phyloP scores from a whole-genome alignment of 768 basidiomycete genomes.

The Amanita jacksonii region DNA sequence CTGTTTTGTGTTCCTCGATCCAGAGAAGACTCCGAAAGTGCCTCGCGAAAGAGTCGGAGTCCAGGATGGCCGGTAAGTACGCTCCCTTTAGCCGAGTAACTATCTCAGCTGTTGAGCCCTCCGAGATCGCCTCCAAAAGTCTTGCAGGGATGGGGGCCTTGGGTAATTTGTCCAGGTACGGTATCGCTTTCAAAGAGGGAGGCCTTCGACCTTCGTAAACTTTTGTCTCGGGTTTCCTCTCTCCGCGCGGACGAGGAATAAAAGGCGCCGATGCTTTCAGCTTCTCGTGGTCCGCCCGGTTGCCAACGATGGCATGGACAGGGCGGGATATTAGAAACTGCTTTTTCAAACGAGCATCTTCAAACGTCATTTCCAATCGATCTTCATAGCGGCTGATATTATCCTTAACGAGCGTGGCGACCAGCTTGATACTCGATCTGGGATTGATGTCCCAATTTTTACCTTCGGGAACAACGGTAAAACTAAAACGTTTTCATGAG shows the following conservation, averaged over 20 bases:
- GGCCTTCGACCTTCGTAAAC: slow-evolving; percentile 35
- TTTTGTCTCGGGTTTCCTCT: slow-evolving; percentile 22
- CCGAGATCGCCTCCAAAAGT: slow-evolving; percentile 22
- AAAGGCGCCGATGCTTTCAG: slow-evolving; percentile 39
- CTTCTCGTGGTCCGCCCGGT: slow-evolving; percentile 32
- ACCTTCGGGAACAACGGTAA: slow-evolving; percentile 15
- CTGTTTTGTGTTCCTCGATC: slow-evolving; percentile 41
- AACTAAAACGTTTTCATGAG: slow-evolving; percentile 14
- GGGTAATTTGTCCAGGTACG: slow-evolving; percentile 32
- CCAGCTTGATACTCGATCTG: slow-evolving; percentile 18
- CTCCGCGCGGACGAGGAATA: slow-evolving; percentile 25
- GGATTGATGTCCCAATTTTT: slow-evolving; percentile 15
- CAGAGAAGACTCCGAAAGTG: slow-evolving; percentile 45
- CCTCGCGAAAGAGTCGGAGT: slow-evolving; percentile 29
- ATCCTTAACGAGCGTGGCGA: slow-evolving; percentile 23
- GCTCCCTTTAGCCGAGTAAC: slow-evolving; percentile 21
- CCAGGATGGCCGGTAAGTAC: slow-evolving; percentile 32
- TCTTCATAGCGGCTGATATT: slow-evolving; percentile 42
- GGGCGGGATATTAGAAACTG: slow-evolving; percentile 40
- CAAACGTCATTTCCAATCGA: slow-evolving; percentile 42
- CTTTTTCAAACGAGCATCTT: slow-evolving; percentile 32
- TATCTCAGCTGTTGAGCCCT: slow-evolving; percentile 19
- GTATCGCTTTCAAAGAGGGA: slow-evolving; percentile 29
- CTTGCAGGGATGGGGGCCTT: slow-evolving; percentile 27
- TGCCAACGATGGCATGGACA: slow-evolving; percentile 36